Evolutionary conservation across 2,329 filamentous ascomycete genomes (phyloP).

Genomic region (Conoideocrella luteorostrata): DNA sequence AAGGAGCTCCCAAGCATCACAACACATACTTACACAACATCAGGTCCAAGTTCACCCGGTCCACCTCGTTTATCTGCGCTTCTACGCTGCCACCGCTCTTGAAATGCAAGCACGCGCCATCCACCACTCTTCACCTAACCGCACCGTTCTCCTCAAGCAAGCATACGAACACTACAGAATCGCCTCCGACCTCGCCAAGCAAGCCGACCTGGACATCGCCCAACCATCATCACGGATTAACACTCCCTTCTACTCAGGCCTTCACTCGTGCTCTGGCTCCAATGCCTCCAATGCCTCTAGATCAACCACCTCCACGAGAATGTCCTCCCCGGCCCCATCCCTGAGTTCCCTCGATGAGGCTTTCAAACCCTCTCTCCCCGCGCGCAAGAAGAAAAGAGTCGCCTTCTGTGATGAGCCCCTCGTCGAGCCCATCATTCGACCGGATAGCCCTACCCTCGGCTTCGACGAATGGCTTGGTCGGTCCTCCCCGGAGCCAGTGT

Average conservation of each 20-base stretch:
- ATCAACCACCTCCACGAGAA: conserved; percentile 34
- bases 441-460: conserved; percentile 55
- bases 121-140: conserved; percentile 37
- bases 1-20: conserved; percentile 12
- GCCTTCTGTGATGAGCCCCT: conserved; percentile 28
- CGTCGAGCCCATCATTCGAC: conserved; percentile 44
- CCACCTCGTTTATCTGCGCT: conserved; percentile 53
- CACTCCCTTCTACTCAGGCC: conserved; percentile 32
- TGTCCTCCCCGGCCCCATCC: conserved; percentile 43
- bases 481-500: conserved; percentile 13
- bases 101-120: conserved; percentile 49
- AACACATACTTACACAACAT: neutral
- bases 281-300: conserved; percentile 40
- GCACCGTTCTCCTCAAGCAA: conserved; percentile 42
- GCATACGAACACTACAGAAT: conserved; percentile 45
- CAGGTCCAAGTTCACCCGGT: conserved; percentile 40
- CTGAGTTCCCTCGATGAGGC: conserved; percentile 12
- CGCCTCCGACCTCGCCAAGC: conserved; percentile 40
- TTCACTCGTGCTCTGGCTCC: conserved; percentile 41
- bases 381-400: conserved; percentile 32
- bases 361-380: conserved; percentile 10
- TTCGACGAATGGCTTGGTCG: conserved; percentile 37
- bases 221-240: conserved; percentile 31
- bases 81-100: conserved; percentile 55
- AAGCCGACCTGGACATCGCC: conserved; percentile 36